These are phyloP conservation scores for Aquilaria agallochum DNA, from an alignment of 441 rosid species.

Conservation along the genomic window DNA sequence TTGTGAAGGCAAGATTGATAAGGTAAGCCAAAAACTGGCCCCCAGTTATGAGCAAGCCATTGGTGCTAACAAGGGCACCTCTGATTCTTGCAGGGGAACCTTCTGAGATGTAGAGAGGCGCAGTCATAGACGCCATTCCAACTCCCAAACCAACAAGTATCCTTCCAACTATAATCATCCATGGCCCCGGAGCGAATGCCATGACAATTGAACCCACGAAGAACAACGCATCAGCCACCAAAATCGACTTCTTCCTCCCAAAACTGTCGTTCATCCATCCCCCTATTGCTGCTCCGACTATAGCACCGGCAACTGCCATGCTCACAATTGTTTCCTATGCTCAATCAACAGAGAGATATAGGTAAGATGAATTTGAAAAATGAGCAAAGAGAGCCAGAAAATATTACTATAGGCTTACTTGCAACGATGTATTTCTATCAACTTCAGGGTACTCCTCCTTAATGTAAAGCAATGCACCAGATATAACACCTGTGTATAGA, in stretches of 20 bases:
- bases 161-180: conserved; percentile 65
- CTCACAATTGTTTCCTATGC: conserved; percentile 75
- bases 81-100: conserved; percentile 80
- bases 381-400: neutral
- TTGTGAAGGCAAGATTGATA: conserved; percentile 72
- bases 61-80: conserved; percentile 86
- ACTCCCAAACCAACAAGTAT: conserved; percentile 80
- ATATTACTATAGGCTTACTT: conserved; percentile 22
- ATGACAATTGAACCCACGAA: conserved; percentile 59
- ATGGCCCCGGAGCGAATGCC: conserved; percentile 74
- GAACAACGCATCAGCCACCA: conserved; percentile 66
- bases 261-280: conserved; percentile 75
- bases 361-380: neutral
- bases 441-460: conserved; percentile 56
- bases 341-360: neutral
- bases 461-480: conserved; percentile 82
- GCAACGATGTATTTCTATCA: conserved; percentile 51
- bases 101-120: conserved; percentile 87
- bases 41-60: conserved; percentile 69
- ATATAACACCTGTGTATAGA: conserved; percentile 57
- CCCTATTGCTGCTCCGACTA: conserved; percentile 79
- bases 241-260: conserved; percentile 60
- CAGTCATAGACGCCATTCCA: conserved; percentile 93
- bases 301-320: conserved; percentile 85
- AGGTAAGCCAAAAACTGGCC: conserved; percentile 83